These are phyloP conservation scores for Cladosporium phlei DNA, from an alignment of 2,329 filamentous ascomycete species.

Conservation along the genomic window DNA sequence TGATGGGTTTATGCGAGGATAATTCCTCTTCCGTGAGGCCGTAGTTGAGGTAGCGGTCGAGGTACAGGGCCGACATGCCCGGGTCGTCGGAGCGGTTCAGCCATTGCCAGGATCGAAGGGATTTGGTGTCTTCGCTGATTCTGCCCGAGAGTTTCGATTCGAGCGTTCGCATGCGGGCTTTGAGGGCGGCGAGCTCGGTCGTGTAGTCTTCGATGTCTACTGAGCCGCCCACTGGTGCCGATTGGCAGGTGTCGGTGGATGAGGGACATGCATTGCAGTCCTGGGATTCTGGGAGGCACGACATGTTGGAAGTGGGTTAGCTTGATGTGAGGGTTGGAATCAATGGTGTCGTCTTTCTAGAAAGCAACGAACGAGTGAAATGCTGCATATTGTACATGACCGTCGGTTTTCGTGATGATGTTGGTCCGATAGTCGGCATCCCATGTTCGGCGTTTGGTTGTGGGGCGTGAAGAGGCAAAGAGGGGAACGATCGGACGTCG, in stretches of 20 bases:
- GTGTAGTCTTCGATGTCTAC: slow-evolving; percentile 31
- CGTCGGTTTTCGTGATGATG: too few species aligned
- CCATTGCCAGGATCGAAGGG: slow-evolving; percentile 28
- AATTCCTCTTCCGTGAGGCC: slow-evolving; percentile 29
- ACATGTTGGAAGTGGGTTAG: neutral
- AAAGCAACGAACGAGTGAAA: too few species aligned
- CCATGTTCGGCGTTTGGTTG: too few species aligned
- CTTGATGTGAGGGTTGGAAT: too few species aligned
- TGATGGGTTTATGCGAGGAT: slow-evolving; percentile 26
- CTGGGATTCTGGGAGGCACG: neutral
- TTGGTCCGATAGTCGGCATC: too few species aligned
- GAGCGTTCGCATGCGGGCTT: slow-evolving; percentile 26
- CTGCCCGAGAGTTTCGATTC: slow-evolving; percentile 26
- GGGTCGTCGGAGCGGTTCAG: slow-evolving; percentile 26
- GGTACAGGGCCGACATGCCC: slow-evolving; percentile 28
- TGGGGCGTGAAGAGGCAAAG: too few species aligned
- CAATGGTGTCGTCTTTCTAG: too few species aligned
- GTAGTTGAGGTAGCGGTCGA: slow-evolving; percentile 30
- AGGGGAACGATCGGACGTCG: too few species aligned
- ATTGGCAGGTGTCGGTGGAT: neutral
- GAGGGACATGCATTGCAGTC: slow-evolving; percentile 9
- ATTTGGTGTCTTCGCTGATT: slow-evolving; percentile 14
- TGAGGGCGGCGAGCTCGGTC: slow-evolving; percentile 25
- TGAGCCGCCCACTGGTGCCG: slow-evolving; percentile 8
- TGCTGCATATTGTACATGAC: too few species aligned